Evolutionary conservation across 768 basidiomycete species (phyloP).

Genomic region (Phylloporus arenicola): DNA sequence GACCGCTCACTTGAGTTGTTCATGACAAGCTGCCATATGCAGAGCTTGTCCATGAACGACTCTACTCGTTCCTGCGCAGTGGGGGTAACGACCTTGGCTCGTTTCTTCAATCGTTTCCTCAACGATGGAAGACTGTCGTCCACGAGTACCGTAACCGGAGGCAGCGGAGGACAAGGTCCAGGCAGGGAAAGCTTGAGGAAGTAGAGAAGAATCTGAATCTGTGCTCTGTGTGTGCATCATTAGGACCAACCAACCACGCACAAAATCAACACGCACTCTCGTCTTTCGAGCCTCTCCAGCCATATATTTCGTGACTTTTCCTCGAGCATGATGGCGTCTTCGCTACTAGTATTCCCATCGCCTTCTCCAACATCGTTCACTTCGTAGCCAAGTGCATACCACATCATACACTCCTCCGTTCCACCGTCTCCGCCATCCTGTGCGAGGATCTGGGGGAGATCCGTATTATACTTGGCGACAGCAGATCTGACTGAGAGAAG

Average conservation of each 20-base stretch:
- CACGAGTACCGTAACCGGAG: conserved; percentile 22
- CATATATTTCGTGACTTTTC: conserved; percentile 51
- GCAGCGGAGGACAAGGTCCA: conserved; percentile 32
- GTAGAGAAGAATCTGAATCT: conserved; percentile 71
- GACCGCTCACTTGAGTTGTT: conserved; percentile 27
- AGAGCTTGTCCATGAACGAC: conserved; percentile 72
- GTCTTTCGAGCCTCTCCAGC: conserved; percentile 61
- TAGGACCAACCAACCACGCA: background rate
- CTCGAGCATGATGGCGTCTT: conserved; percentile 34
- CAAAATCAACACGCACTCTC: conserved; percentile 45
- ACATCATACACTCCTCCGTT: conserved; percentile 71
- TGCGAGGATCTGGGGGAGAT: conserved; percentile 55
- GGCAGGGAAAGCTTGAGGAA: conserved; percentile 61
- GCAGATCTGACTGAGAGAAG: conserved; percentile 53
- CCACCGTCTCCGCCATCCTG: conserved; percentile 58
- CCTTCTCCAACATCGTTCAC: conserved; percentile 31
- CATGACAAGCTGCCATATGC: conserved; percentile 67
- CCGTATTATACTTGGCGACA: conserved; percentile 56
- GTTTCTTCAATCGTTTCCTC: conserved; percentile 26
- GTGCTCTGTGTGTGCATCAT: conserved; percentile 43
- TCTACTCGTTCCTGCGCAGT: conserved; percentile 53
- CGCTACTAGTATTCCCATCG: conserved; percentile 15
- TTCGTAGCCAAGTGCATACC: conserved; percentile 65
- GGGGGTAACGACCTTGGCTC: conserved; percentile 19
- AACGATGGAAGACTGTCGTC: conserved; percentile 24